Percentiles rank a stretch among this genome's conserved stretches.
Conservation (phyloP, 306 rosid genomes). For the Prunus salicina region DNA sequence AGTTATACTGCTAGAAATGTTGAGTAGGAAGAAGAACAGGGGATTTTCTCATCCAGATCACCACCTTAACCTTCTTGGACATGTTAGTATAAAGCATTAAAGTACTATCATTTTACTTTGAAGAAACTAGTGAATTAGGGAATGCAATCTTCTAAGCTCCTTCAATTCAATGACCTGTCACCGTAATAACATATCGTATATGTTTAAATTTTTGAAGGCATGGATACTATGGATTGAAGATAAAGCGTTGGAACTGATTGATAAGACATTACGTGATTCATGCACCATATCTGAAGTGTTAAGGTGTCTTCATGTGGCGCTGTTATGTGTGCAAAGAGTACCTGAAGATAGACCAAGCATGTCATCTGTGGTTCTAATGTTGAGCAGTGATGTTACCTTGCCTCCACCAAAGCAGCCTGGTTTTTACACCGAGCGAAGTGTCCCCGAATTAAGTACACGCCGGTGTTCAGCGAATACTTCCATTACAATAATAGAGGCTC, state of each 20-base stretch:
- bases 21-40: constrained; percentile 28
- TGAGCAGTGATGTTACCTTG: constrained; percentile 13
- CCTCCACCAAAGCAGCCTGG: constrained; percentile 20
- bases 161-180: background rate
- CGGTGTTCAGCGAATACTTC: too few relatives aligned
- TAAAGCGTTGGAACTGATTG: constrained; percentile 1
- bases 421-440: background rate
- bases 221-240: constrained; percentile 26
- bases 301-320: constrained; percentile 18
- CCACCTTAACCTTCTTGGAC: constrained; percentile 18
- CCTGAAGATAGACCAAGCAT: constrained; percentile 29
- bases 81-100: constrained; percentile 11
- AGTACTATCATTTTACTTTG: too few relatives aligned
- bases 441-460: background rate
- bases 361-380: constrained; percentile 23
- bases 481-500: too few relatives aligned
- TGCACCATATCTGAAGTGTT: constrained; percentile 2
- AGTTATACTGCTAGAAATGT: constrained; percentile 33
- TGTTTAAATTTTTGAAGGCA: constrained; percentile 12
- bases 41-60: background rate
- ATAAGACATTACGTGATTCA: background rate
- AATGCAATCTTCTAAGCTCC: too few relatives aligned
- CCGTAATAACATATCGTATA: too few relatives aligned
- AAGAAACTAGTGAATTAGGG: too few relatives aligned
- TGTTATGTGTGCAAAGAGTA: constrained; percentile 14